Evolutionary conservation across 176 grass and related monocot genomes (phyloP).

Genomic region (Avena insularis): DNA sequence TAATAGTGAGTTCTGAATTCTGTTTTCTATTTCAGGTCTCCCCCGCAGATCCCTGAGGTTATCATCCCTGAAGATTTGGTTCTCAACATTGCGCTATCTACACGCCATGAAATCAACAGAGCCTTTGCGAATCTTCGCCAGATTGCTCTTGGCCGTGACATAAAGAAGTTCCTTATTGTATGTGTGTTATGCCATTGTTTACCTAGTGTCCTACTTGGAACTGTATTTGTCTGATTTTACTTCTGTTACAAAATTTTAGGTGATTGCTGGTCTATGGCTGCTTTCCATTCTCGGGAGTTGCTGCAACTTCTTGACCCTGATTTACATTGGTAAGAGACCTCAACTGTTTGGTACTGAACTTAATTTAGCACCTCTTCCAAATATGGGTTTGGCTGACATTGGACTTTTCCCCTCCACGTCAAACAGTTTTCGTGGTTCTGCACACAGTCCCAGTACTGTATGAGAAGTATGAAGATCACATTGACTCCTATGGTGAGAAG

Average conservation of each 20-base stretch:
- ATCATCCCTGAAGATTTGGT: constrained; percentile 74
- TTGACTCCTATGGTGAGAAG: constrained; percentile 84
- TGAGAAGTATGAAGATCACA: constrained; percentile 90
- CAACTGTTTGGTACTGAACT: neutral
- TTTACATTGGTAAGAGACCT: constrained; percentile 77
- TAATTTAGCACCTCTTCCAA: neutral
- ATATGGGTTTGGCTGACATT: constrained; percentile 15
- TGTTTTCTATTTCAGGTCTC: constrained; percentile 60
- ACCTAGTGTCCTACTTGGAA: neutral
- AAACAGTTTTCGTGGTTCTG: constrained; percentile 76
- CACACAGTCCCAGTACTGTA: constrained; percentile 91
- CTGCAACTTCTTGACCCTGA: constrained; percentile 91
- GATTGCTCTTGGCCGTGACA: constrained; percentile 73
- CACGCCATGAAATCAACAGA: constrained; percentile 77
- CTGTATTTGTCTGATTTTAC: neutral
- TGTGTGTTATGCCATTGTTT: neutral
- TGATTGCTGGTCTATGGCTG: constrained; percentile 87
- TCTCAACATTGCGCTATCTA: constrained; percentile 64
- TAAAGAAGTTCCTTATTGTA: constrained; percentile 97
- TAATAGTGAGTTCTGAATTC: constrained; percentile 5
- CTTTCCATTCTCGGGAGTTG: constrained; percentile 78
- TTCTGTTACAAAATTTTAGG: constrained; percentile 46
- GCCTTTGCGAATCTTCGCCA: constrained; percentile 68
- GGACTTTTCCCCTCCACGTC: constrained; percentile 6
- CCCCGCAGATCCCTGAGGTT: constrained; percentile 67